Evolutionary conservation across 140 eudicot genomes (phyloP), one percentile per base, ranked within the genome.

Genomic region (Senecio squalidus): DNA sequence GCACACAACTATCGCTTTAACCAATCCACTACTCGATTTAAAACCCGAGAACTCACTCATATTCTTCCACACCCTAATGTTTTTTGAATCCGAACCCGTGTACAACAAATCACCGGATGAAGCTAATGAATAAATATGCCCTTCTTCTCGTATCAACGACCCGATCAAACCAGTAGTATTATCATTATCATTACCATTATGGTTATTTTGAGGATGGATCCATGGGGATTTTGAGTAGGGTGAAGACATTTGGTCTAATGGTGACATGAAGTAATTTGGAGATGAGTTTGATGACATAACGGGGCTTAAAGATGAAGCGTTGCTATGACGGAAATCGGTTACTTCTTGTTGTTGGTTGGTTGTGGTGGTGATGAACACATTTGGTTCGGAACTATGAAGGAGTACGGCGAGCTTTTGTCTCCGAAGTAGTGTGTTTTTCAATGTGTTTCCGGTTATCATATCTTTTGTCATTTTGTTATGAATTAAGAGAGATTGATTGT

Each of bases 11-110:
- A 88, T 88, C 0, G 94, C 90, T 58, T 88, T 88, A 0, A 88
- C 96, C n/a, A 88, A 65, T 0, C 96, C 96, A 9, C 94, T 84
- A 11, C 94, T 84, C 6, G 90, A 81, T 50, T 78, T 88, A 5
- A 88, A 84, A 2, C 94, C 96, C 16, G 94, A 76, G 15, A 67
- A 85, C 13, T 88, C 94, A 46, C 39, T 45, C 8, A 88, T 22
- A 34, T 73, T 68, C 47, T 76, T 84, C 96, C 96, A 88, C 0
- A 88, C 96, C 48, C 89, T 66, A 9, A 88, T 78, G 38, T 84
- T 88, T 38, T 70, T 81, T 28, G 86, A 78, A 23, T 84, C 94
- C 20, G 96, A 84, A 1, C 96, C 96, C 0, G 96, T 84, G 70
- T 72, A 88, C 6, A 88, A 33, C 36, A 78, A 41, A 21, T 77